These are phyloP conservation scores for Neonectria neomacrospora DNA, from an alignment of 2,329 filamentous ascomycete genomes.

Conservation along the genomic window DNA sequence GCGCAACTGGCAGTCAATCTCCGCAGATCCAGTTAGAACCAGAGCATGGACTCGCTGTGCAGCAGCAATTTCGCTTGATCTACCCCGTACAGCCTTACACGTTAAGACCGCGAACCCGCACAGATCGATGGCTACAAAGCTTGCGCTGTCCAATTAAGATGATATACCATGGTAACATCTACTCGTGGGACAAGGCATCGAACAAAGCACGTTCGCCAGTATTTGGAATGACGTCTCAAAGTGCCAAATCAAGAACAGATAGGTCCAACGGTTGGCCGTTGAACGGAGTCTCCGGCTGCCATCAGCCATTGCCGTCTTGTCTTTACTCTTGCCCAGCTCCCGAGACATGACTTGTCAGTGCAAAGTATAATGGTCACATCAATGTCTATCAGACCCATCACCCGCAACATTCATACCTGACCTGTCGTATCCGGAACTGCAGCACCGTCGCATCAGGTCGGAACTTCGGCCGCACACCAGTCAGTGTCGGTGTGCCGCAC, in stretches of 20 bases:
- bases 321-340: conserved; percentile 12
- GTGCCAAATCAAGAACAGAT: neutral
- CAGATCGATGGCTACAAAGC: neutral
- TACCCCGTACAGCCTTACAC: neutral
- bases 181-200: neutral
- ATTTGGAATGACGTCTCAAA: conserved; percentile 2
- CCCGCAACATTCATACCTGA: conserved; percentile 15
- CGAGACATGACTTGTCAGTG: conserved; percentile 7
- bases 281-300: conserved; percentile 1
- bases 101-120: neutral
- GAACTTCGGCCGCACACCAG: conserved; percentile 5
- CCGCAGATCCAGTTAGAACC: conserved; percentile 32
- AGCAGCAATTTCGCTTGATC: conserved; percentile 28
- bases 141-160: conserved; percentile 3
- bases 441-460: conserved; percentile 18
- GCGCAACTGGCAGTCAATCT: conserved; percentile 28
- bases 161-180: neutral
- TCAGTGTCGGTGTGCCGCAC: conserved; percentile 7
- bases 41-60: conserved; percentile 12
- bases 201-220: conserved; percentile 3
- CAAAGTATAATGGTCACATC: conserved; percentile 17
- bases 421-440: conserved; percentile 15
- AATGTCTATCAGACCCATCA: conserved; percentile 10
- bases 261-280: conserved; percentile 10
- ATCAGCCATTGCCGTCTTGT: conserved; percentile 5